These are phyloP conservation scores for Tilletia horrida DNA, from an alignment of 1,284 basidiomycete genomes.

Conservation along the genomic window DNA sequence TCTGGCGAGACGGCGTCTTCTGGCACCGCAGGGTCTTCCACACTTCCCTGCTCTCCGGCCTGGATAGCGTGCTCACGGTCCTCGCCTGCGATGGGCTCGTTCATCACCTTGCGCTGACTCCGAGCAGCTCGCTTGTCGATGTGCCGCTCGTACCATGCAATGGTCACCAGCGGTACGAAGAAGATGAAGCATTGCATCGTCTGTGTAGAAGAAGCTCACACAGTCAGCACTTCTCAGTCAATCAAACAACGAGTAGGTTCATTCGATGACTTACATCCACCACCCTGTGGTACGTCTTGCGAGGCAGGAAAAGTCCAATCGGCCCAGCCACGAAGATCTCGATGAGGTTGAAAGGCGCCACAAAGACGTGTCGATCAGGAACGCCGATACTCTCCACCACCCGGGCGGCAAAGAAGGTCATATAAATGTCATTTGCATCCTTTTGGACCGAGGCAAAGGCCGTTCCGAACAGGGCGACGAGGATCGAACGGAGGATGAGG, in stretches of 20 bases:
- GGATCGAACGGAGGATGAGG: conserved; percentile 67
- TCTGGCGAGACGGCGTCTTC: neutral
- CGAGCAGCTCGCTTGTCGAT: conserved; percentile 15
- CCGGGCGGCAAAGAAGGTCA: conserved; percentile 40
- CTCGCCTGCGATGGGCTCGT: conserved; percentile 11
- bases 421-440: conserved; percentile 33
- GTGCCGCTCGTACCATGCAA: conserved; percentile 42
- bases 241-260: neutral
- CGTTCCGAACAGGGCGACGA: conserved; percentile 74
- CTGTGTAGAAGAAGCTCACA: conserved; percentile 25
- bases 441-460: conserved; percentile 50
- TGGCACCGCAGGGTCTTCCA: conserved; percentile 10
- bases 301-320: conserved; percentile 67
- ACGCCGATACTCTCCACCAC: conserved; percentile 62
- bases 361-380: conserved; percentile 63
- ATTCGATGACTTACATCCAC: neutral
- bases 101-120: conserved; percentile 1
- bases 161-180: conserved; percentile 34
- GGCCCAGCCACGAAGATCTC: conserved; percentile 78
- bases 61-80: conserved; percentile 12
- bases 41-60: conserved; percentile 1
- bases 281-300: conserved; percentile 26
- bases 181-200: conserved; percentile 30
- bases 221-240: too few relatives aligned
- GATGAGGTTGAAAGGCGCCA: conserved; percentile 71